Evolutionary conservation across 1,284 basidiomycete species (phyloP).

Genomic region (Marasmius tenuissimus): DNA sequence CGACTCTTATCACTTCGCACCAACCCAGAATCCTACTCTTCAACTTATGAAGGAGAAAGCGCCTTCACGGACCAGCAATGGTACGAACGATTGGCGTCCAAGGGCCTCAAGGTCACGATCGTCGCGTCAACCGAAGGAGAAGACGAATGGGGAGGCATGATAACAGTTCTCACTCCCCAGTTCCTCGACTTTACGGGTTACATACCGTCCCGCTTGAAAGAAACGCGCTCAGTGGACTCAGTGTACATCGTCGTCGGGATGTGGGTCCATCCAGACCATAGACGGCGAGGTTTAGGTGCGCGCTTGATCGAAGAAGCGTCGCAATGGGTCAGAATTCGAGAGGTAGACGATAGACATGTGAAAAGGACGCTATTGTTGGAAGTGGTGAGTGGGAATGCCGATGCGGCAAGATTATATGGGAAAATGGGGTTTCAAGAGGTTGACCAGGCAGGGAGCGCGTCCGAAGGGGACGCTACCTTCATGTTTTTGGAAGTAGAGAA

Average conservation of each 20-base stretch:
- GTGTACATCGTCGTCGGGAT: constrained; percentile 30
- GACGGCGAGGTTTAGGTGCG: constrained; percentile 30
- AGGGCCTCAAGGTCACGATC: constrained; percentile 22
- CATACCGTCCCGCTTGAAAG: constrained; percentile 15
- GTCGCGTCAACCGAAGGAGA: constrained; percentile 19
- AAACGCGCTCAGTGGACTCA: constrained; percentile 15
- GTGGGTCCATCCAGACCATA: constrained; percentile 35
- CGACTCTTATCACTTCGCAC: constrained; percentile 31
- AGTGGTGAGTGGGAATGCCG: neutral
- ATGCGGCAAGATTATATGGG: neutral
- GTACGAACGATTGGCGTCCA: constrained; percentile 27
- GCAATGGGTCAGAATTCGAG: neutral
- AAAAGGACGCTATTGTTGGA: neutral
- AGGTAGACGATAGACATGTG: neutral
- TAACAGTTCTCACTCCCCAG: constrained; percentile 27
- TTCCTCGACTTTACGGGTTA: constrained; percentile 13
- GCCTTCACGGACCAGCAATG: constrained; percentile 30
- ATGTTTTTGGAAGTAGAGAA: neutral
- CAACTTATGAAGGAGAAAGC: constrained; percentile 31
- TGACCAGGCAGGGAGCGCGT: neutral
- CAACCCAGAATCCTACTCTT: constrained; percentile 34
- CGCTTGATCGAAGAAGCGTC: constrained; percentile 17
- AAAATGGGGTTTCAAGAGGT: constrained; percentile 2
- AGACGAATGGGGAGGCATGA: constrained; percentile 31
- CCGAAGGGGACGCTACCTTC: neutral